Evolutionary conservation across 768 basidiomycete species (phyloP), one percentile per base, ranked within the genome.

Genomic region (Podaxis sp.): DNA sequence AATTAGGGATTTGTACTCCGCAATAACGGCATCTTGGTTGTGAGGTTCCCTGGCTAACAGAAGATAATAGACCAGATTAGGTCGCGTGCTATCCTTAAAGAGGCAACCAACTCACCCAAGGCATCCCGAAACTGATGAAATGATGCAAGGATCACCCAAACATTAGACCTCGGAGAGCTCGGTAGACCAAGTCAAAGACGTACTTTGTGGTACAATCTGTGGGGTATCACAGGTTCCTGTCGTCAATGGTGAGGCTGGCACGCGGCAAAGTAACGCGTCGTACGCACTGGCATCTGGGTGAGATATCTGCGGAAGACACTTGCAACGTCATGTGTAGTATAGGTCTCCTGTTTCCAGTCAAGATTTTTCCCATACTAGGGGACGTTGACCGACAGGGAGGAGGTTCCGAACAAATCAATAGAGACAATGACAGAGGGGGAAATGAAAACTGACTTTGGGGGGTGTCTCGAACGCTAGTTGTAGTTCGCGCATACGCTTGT

Each of bases 321-420:
- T 20, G 96, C 96, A 56, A 97, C 95, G 72, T 99, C 96, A 73
- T 99, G 96, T 13, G 94, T 85, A n/a, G 90, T 96, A 73, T 90
- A 98, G 20, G 83, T 80, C 69, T 91, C 88, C 63, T 85, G 78
- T 70, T 87, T 89, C 95, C 96, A 98, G 67, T 97, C 91, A 46
- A 99, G 78, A 58, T 87, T 84, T 76, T 97, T 98, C 64, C 96
- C 96, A 68, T 93, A 99, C 95, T 96, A 69, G 38, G 44, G 33
- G 61, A 58, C 22, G 40, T 58, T 52, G 28, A 40, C 13, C 12
- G 64, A 49, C 37, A 20, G 37, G 20, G 50, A 41, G 54, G 62
- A 56, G 51, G 49, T 53, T 51, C n/a, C 41, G n/a, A 56, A 40
- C 26, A n/a, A 11, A 48, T 37, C 22, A 63, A 49, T 30, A 61